Conservation (phyloP, 2,329 filamentous ascomycete genomes). For the Nothopassalora personata region DNA sequence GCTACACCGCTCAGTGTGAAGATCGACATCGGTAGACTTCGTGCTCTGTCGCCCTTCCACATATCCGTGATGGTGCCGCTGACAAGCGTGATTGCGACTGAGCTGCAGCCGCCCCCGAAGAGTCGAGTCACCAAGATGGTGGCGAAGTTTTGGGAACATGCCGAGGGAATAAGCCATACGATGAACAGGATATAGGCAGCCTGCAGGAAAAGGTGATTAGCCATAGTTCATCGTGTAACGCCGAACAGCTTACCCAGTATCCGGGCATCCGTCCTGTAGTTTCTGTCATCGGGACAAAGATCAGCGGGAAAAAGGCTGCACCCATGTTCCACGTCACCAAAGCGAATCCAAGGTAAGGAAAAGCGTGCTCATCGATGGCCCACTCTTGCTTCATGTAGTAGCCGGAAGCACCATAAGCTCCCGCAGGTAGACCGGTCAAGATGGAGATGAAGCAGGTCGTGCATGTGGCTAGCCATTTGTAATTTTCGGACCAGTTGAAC, state of each 20-base stretch:
- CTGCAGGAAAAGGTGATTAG: background rate
- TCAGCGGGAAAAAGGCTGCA: constrained; percentile 27
- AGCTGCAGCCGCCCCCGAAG: constrained; percentile 30
- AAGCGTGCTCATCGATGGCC: constrained; percentile 22
- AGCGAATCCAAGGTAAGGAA: constrained; percentile 30
- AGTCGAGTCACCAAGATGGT: constrained; percentile 45
- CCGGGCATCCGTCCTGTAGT: constrained; percentile 26
- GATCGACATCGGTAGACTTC: constrained; percentile 31
- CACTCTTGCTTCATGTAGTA: constrained; percentile 22
- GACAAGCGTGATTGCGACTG: constrained; percentile 27
- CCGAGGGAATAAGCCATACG: constrained; percentile 28
- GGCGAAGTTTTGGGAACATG: constrained; percentile 57
- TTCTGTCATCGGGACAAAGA: constrained; percentile 31
- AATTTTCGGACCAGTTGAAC: constrained; percentile 27
- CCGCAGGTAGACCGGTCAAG: constrained; percentile 26
- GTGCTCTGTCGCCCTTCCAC: constrained; percentile 27
- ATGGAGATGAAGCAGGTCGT: constrained; percentile 30
- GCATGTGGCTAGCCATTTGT: constrained; percentile 29
- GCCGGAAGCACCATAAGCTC: constrained; percentile 27
- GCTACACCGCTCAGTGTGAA: constrained; percentile 28
- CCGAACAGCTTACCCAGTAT: constrained; percentile 15
- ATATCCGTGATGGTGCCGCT: constrained; percentile 30
- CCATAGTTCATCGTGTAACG: background rate
- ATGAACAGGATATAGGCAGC: constrained; percentile 28
- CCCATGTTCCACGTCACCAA: constrained; percentile 32